Evolutionary conservation across 1,284 basidiomycete species (phyloP).

Genomic region (Apiotrichum akiyoshidainum): DNA sequence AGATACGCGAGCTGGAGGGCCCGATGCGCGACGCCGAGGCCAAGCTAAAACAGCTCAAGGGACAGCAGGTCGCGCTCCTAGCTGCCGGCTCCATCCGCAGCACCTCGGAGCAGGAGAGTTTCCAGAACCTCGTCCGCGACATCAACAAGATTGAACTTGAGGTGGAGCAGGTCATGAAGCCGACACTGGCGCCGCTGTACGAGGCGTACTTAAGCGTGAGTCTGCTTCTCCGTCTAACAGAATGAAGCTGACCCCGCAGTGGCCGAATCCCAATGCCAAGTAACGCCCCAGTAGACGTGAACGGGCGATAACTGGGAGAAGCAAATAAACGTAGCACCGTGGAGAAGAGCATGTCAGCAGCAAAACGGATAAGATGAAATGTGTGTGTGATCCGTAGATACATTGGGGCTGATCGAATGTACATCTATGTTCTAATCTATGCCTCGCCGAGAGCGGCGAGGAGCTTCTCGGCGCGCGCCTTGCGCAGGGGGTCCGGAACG

Average conservation of each 20-base stretch:
- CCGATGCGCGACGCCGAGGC: neutral
- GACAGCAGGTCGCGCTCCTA: neutral
- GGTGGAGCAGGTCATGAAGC: neutral
- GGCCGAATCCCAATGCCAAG: neutral
- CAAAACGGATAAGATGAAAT: too few relatives aligned
- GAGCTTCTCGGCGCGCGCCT: constrained; percentile 25
- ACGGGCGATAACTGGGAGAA: neutral
- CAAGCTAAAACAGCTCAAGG: constrained; percentile 3
- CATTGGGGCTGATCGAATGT: neutral
- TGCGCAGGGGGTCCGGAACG: constrained; percentile 5
- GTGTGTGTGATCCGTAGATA: neutral
- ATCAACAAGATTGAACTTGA: neutral
- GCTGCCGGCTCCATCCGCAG: neutral
- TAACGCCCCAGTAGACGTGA: too few relatives aligned
- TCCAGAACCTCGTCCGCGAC: neutral
- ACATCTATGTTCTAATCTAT: neutral
- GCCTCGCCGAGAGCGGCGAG: constrained; percentile 16
- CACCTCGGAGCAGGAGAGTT: neutral
- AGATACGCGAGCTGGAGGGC: constrained; percentile 29
- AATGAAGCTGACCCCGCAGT: constrained; percentile 1
- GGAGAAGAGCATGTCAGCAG: neutral
- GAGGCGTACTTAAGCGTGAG: constrained; percentile 11
- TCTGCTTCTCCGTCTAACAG: neutral
- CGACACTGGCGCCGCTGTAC: constrained; percentile 9
- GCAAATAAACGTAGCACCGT: neutral